Conservation (phyloP, 331 rosid species). For the Acacia concinna region DNA sequence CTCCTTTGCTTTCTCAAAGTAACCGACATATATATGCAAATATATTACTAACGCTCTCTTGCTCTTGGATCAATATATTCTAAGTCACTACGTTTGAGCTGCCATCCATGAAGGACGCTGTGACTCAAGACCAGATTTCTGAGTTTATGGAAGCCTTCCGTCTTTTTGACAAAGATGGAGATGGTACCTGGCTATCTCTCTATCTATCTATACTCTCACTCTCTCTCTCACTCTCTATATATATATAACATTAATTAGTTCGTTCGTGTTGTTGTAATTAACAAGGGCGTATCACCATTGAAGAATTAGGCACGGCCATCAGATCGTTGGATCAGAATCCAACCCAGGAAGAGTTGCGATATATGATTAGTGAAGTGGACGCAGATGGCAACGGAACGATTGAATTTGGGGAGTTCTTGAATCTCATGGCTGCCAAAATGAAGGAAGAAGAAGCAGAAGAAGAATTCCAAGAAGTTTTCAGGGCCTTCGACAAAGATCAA, state of each 20-base stretch:
- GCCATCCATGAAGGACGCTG: slow-evolving; percentile 32
- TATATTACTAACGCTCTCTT: background rate
- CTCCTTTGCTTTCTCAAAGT: background rate
- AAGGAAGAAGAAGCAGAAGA: slow-evolving; percentile 60
- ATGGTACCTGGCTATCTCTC: slow-evolving; percentile 57
- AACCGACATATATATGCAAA: background rate
- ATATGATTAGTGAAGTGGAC: slow-evolving; percentile 63
- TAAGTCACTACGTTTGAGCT: background rate
- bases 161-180: slow-evolving; percentile 75
- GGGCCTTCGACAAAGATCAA: background rate
- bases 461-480: slow-evolving; percentile 57
- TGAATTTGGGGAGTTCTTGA: slow-evolving; percentile 69
- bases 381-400: slow-evolving; percentile 62
- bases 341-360: slow-evolving; percentile 50
- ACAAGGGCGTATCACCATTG: slow-evolving; percentile 60
- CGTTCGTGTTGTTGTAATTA: background rate
- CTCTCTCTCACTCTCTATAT: too few species aligned
- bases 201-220: background rate
- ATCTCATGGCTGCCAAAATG: slow-evolving; percentile 60
- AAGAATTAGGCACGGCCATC: slow-evolving; percentile 57
- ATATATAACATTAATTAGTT: background rate
- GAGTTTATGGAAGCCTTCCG: slow-evolving; percentile 76
- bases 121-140: slow-evolving; percentile 55
- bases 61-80: background rate
- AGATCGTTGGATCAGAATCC: slow-evolving; percentile 55